Evolutionary conservation across 352 stramenopile species (phyloP), one percentile per base, ranked within the genome.

Genomic region (Phytophthora foliorum): DNA sequence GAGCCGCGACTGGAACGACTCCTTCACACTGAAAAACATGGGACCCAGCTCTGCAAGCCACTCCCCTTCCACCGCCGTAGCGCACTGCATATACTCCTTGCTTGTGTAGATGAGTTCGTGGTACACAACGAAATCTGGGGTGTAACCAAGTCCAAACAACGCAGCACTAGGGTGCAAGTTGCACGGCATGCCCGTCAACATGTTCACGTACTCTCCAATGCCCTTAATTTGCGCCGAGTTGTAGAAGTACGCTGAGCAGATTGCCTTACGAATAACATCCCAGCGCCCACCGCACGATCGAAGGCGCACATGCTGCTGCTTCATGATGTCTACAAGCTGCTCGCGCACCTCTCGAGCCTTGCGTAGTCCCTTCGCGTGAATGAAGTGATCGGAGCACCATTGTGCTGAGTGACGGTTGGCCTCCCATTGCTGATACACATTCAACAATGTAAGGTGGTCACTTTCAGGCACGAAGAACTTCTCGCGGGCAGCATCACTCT

Each of bases 161-260:
- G 98, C 97, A 29, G 93, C 98, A 45, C 93, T 98, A 10, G 98
- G 98, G 77, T 99, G 98, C 21, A 99, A 72, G 32, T 98, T 90
- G 69, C 93, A 98, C 41, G 98, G 97, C 80, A 99, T 99, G 16
- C 97, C 97, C 32, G 93, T 99, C 19, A 99, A 80, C 94, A 99
- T 99, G 78, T 99, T 99, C n/a, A 99, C 97, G 77, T 99, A 99
- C 77, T 99, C 97, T 25, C 97, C 97, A 58, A 99, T 99, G 19
- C 97, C 97, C 82, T 99, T 99, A 75, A 99, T 99, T 69, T 99
- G 97, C 11, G 97, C 98, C 48, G 92, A 97, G 69, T 99, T 99
- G 93, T 99, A 99, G 68, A 99, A 99, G 79, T 99, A 99, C 13
- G 97, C 97, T 19, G 97, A 99, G 80, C 98, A 99, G 71, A 99